A percentile compares a stretch with the other conserved stretches of the same genome.
phyloP scores from a whole-genome alignment of 2,329 filamentous ascomycete genomes.

The Ustilaginoidea virens region DNA sequence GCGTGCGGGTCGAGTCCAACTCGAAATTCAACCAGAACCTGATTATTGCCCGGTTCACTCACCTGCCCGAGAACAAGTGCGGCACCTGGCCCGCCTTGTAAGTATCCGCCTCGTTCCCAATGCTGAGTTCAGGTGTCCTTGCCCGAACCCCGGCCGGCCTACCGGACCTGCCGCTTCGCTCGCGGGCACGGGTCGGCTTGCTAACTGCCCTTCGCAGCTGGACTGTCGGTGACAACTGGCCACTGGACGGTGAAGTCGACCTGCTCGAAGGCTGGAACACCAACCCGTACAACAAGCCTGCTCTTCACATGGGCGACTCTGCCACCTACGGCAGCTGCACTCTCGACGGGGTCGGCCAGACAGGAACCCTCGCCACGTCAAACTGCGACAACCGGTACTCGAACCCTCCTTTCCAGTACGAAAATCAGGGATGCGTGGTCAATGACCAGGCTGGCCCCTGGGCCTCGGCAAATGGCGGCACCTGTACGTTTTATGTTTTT shows the following conservation, averaged over 20 bases:
- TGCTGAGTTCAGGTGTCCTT: no score
- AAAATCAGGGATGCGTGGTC: conserved; percentile 25
- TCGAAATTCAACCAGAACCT: conserved; percentile 48
- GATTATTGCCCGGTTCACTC: conserved; percentile 52
- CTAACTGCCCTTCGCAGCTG: no score
- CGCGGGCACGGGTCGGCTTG: no score
- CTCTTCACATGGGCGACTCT: conserved; percentile 35
- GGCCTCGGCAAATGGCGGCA: conserved; percentile 21
- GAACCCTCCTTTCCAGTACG: conserved; percentile 15
- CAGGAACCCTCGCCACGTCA: conserved; percentile 14
- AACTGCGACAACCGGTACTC: conserved; percentile 27
- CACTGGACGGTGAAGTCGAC: conserved; percentile 47
- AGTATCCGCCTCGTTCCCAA: no score
- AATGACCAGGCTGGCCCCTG: conserved; percentile 23
- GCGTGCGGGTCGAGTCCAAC: conserved; percentile 51
- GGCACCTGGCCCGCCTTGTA: conserved; percentile 60
- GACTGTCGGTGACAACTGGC: conserved; percentile 40
- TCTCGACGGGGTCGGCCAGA: conserved; percentile 15
- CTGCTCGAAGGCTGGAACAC: conserved; percentile 53
- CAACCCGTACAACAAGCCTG: conserved; percentile 36
- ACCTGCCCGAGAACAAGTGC: conserved; percentile 51
- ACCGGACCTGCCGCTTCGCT: no score
- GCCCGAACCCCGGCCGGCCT: no score
- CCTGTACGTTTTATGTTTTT: conserved; percentile 27
- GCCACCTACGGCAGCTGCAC: conserved; percentile 18